phyloP scores from a whole-genome alignment of 2,329 filamentous ascomycete species.

The Rhexocercosporidium sp. region DNA sequence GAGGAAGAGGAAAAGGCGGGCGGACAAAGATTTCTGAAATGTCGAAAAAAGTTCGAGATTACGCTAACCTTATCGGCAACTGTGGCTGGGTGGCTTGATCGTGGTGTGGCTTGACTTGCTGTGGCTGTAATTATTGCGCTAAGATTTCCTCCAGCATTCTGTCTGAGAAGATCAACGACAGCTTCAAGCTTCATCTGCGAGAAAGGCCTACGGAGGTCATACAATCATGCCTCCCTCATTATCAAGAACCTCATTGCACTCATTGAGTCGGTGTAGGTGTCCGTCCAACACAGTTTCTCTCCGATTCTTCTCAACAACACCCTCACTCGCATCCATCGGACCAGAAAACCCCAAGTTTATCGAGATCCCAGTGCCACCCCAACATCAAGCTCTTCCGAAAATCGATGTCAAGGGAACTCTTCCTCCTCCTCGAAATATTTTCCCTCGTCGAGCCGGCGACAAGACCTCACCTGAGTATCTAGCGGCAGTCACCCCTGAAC shows the following conservation, averaged over 20 bases:
- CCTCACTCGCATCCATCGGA: slow-evolving; percentile 57
- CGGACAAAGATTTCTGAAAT: slow-evolving; percentile 29
- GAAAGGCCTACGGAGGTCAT: slow-evolving; percentile 15
- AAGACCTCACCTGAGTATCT: slow-evolving; percentile 70
- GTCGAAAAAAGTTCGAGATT: slow-evolving; percentile 27
- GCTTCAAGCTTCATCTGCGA: slow-evolving; percentile 12
- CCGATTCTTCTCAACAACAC: slow-evolving; percentile 53
- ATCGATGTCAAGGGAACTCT: slow-evolving; percentile 74
- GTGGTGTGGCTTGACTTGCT: not conserved
- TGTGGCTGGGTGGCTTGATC: slow-evolving; percentile 24
- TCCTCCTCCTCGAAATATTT: slow-evolving; percentile 82
- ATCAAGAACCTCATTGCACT: slow-evolving; percentile 37
- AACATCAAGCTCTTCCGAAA: slow-evolving; percentile 53
- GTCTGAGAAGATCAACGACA: not conserved
- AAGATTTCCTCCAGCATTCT: slow-evolving; percentile 25
- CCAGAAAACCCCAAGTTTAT: slow-evolving; percentile 91
- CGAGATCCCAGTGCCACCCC: slow-evolving; percentile 77
- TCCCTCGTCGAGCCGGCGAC: slow-evolving; percentile 61
- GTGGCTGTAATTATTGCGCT: slow-evolving; percentile 25
- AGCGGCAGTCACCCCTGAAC: slow-evolving; percentile 60
- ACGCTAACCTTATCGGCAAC: slow-evolving; percentile 8
- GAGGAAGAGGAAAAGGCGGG: slow-evolving; percentile 35
- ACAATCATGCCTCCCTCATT: slow-evolving; percentile 38
- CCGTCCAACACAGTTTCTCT: slow-evolving; percentile 40
- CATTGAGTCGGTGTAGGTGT: slow-evolving; percentile 41